Evolutionary conservation across 108 stramenopile species (phyloP).

Genomic region (Cyclotella baltica): DNA sequence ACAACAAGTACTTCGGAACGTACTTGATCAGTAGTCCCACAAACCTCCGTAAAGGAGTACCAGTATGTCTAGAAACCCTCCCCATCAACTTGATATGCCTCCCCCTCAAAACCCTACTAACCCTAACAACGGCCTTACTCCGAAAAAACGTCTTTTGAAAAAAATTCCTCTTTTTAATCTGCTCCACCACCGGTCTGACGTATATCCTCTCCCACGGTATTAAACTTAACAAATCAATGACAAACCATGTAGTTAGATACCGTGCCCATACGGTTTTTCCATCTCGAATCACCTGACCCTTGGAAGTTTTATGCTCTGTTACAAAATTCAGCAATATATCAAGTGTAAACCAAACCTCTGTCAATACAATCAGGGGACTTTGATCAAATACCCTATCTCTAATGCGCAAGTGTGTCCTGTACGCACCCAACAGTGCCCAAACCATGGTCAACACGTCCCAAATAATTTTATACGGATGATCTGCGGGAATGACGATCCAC

Average conservation of each 20-base stretch:
- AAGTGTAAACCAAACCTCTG: slow-evolving; percentile 80
- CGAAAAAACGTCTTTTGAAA: slow-evolving; percentile 82
- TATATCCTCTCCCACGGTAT: slow-evolving; percentile 85
- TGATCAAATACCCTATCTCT: slow-evolving; percentile 71
- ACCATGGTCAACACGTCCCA: slow-evolving; percentile 86
- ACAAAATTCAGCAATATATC: slow-evolving; percentile 88
- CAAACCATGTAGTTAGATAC: slow-evolving; percentile 90
- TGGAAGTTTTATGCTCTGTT: slow-evolving; percentile 73
- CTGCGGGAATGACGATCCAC: slow-evolving; percentile 73
- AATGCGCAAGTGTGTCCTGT: slow-evolving; percentile 74
- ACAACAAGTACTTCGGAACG: slow-evolving; percentile 84
- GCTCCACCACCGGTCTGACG: slow-evolving; percentile 79
- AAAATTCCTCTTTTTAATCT: slow-evolving; percentile 74
- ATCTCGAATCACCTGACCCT: slow-evolving; percentile 66
- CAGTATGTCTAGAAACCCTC: slow-evolving; percentile 72
- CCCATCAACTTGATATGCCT: slow-evolving; percentile 83
- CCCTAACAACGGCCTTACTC: slow-evolving; percentile 76
- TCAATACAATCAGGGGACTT: slow-evolving; percentile 64
- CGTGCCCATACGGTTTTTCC: slow-evolving; percentile 80
- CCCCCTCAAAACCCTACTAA: slow-evolving; percentile 72
- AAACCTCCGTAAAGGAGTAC: slow-evolving; percentile 61
- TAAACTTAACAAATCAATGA: slow-evolving; percentile 75
- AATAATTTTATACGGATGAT: slow-evolving; percentile 81
- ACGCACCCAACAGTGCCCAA: slow-evolving; percentile 72
- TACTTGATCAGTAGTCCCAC: slow-evolving; percentile 80